Percentiles rank a stretch among this genome's conserved stretches.
These are phyloP conservation scores for Xylaria arbuscula DNA, from an alignment of 2,329 filamentous ascomycete genomes.

Conservation along the genomic window DNA sequence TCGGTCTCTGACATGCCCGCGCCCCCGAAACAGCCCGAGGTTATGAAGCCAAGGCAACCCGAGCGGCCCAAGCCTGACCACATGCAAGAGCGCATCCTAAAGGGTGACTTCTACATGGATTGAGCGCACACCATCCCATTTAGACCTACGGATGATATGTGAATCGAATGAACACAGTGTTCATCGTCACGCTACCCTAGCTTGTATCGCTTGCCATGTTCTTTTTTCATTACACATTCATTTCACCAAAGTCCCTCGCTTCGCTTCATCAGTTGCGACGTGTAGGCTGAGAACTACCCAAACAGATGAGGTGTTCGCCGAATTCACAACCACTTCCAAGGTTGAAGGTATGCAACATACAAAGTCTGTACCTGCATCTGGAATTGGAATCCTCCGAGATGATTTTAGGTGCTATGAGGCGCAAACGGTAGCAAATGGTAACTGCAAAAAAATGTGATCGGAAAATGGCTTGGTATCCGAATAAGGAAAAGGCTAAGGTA, in stretches of 20 bases:
- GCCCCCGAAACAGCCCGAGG: constrained; percentile 63
- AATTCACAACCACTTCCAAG: neutral
- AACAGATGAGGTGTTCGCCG: neutral
- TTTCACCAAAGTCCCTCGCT: constrained; percentile 13
- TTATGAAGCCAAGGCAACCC: constrained; percentile 58
- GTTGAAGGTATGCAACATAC: constrained; percentile 8
- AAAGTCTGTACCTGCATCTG: constrained; percentile 1
- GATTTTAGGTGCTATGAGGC: constrained; percentile 9
- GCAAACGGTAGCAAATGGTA: neutral
- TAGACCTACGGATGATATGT: constrained; percentile 7
- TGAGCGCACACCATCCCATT: constrained; percentile 55
- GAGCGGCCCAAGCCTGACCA: constrained; percentile 82
- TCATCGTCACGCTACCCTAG: neutral
- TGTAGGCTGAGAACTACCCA: constrained; percentile 9
- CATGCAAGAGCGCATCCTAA: constrained; percentile 96
- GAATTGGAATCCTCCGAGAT: neutral
- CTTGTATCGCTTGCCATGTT: neutral
- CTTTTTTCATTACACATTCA: constrained; percentile 10
- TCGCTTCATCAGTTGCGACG: constrained; percentile 16
- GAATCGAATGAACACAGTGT: neutral
- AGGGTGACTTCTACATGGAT: constrained; percentile 99
- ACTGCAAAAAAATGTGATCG: constrained; percentile 1
- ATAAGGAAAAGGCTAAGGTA: constrained; percentile 3
- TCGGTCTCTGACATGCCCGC: constrained; percentile 74
- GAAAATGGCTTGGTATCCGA: constrained; percentile 17